phyloP scores from a whole-genome alignment of 176 grass and related monocot species.

The Saccharum officinarum region DNA sequence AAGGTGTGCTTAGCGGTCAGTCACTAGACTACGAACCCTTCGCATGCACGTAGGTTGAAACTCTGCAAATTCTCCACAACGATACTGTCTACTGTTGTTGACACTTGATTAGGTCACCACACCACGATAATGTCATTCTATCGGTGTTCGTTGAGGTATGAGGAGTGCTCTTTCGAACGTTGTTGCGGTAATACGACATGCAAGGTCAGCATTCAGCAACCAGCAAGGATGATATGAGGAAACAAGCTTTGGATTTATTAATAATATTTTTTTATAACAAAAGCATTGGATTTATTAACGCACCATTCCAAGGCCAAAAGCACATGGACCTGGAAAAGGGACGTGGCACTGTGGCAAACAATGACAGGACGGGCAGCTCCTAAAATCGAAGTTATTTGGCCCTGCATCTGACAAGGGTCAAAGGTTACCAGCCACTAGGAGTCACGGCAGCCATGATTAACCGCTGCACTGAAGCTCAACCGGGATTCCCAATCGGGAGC shows the following conservation, averaged over 20 bases:
- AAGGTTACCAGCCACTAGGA: neutral
- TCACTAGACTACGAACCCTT: no score
- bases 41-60: no score
- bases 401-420: neutral
- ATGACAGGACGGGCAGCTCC: neutral
- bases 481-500: neutral
- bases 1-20: no score
- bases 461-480: slow-evolving; percentile 3
- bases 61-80: no score
- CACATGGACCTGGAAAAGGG: neutral
- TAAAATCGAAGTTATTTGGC: neutral
- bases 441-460: slow-evolving; percentile 23
- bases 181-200: neutral
- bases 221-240: no score
- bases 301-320: neutral
- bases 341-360: neutral
- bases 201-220: neutral
- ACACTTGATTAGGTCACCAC: no score
- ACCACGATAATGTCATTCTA: no score
- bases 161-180: neutral
- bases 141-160: neutral
- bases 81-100: no score
- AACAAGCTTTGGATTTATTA: neutral
- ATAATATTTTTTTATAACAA: neutral
- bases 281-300: neutral